Base-by-base conservation (phyloP, 257 asterid species). In the Solanum piurae region DNA sequence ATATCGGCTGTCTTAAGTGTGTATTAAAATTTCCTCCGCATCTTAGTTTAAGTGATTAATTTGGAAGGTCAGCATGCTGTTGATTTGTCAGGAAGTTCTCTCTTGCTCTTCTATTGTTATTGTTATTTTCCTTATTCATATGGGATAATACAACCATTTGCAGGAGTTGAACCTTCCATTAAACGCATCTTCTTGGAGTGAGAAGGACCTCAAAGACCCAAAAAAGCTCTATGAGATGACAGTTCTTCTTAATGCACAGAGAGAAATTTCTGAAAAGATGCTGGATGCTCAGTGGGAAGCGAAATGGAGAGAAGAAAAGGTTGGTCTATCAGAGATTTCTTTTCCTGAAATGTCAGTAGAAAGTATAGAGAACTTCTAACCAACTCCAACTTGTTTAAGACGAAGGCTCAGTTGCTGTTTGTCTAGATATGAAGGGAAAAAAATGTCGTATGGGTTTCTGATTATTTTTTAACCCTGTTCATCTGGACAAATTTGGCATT, bases 251-350 rank as follows among this genome's bases (percentile, higher is more conserved):
- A 95, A 93, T 33, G 99, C 99, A 21, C 99, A 96, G 89, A 91
- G 93, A 88, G 98, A 96, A 92, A 92, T 96, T 64, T 95, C 98
- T 25, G 98, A 96, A 66, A 89, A 93, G 83, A 91, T 94, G 86
- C 87, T 96, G 92, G 99, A 96, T 83, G 88, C 94, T 29, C 99
- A 96, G 90, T 96, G 99, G 99, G 98, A 94, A 89, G 91, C 92
- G 6, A 94, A 94, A 88, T 96, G 99, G 98, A 98, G 98, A 34
- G 95, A 95, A 92, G 95, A 93, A 87, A 96, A 94, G 98, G 98
- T 94, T 71, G 66, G 90, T 85, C 40, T 64, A 12, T 73, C 84
- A 34, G 40, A 3, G 55, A 12, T 66, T 52, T 60, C 14, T 60
- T 86, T 31, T 52, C 7, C 13, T 9, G 69, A 86, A 74, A 74